Evolutionary conservation across 495 filamentous ascomycete species (phyloP).

Genomic region (Aspergillus homomorphus): DNA sequence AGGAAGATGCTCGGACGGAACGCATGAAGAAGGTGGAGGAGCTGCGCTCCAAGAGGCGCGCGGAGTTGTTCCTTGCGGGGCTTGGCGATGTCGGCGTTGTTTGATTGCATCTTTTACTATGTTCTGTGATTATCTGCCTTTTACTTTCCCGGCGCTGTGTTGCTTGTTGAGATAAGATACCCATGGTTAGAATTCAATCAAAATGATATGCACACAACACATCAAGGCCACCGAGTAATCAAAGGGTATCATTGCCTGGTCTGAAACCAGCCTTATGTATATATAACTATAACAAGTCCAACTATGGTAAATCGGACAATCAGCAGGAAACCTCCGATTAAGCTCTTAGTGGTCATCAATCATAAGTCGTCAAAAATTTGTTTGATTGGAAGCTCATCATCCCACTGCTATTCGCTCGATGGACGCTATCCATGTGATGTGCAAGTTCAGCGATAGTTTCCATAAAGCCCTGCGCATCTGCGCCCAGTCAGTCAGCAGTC

Average conservation of each 20-base stretch:
- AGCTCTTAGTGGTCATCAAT: constrained; percentile 9
- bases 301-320: neutral
- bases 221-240: constrained; percentile 1
- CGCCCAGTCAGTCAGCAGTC: constrained; percentile 1
- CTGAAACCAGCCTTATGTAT: neutral
- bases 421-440: neutral
- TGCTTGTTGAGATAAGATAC: constrained; percentile 20
- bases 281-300: neutral
- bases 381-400: no score
- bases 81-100: constrained; percentile 21
- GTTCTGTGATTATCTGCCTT: no score
- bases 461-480: constrained; percentile 39
- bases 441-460: constrained; percentile 18
- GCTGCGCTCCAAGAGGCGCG: constrained; percentile 55
- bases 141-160: no score
- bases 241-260: constrained; percentile 4
- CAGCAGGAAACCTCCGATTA: neutral
- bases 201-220: no score
- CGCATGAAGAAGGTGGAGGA: constrained; percentile 57
- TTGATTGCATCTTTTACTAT: neutral
- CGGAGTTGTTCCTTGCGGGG: constrained; percentile 69
- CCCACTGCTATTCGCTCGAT: neutral
- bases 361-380: neutral
- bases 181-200: constrained; percentile 8
- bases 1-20: constrained; percentile 50